A percentile compares a stretch with the other conserved stretches of the same genome.
Evolutionary conservation across 2,329 filamentous ascomycete genomes (phyloP).

Genomic region (Fusarium annulatum): DNA sequence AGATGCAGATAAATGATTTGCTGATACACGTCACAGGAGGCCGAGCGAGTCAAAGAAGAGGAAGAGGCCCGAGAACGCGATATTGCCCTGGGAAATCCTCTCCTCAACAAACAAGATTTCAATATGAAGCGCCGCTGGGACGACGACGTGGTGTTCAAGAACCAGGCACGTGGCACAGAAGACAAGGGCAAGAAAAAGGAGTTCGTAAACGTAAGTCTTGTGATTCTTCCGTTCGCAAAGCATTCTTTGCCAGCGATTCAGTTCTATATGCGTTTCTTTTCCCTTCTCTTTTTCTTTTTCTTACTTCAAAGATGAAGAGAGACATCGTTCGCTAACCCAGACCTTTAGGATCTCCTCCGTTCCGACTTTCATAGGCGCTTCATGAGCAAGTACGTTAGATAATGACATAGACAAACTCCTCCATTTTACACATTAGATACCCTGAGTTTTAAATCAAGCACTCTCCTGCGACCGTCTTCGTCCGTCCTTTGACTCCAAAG

Average conservation of each 20-base stretch:
- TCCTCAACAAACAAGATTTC: slow-evolving; percentile 90
- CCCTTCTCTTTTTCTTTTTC: background rate
- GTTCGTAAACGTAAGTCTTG: slow-evolving; percentile 86
- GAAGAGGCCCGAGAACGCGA: slow-evolving; percentile 86
- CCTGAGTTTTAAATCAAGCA: slow-evolving; percentile 32
- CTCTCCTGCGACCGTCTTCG: slow-evolving; percentile 13
- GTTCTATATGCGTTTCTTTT: background rate
- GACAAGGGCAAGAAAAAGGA: slow-evolving; percentile 89
- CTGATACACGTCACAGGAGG: slow-evolving; percentile 66
- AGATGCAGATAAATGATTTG: background rate
- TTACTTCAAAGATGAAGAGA: background rate
- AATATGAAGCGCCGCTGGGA: slow-evolving; percentile 95
- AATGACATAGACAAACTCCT: slow-evolving; percentile 35
- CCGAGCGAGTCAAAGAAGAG: slow-evolving; percentile 81
- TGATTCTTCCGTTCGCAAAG: background rate
- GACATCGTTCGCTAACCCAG: slow-evolving; percentile 34
- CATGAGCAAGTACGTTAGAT: slow-evolving; percentile 79
- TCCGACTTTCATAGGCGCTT: slow-evolving; percentile 99
- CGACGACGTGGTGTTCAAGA: slow-evolving; percentile 99
- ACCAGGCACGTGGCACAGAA: slow-evolving; percentile 94
- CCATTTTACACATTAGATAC: slow-evolving; percentile 45
- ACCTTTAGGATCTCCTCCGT: slow-evolving; percentile 79
- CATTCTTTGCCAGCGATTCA: background rate
- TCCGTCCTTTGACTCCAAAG: slow-evolving; percentile 18
- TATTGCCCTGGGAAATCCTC: slow-evolving; percentile 90